Percentiles rank a stretch among this genome's conserved stretches.
phyloP scores from a whole-genome alignment of 2,329 filamentous ascomycete genomes.

The Anthostomella pinea region DNA sequence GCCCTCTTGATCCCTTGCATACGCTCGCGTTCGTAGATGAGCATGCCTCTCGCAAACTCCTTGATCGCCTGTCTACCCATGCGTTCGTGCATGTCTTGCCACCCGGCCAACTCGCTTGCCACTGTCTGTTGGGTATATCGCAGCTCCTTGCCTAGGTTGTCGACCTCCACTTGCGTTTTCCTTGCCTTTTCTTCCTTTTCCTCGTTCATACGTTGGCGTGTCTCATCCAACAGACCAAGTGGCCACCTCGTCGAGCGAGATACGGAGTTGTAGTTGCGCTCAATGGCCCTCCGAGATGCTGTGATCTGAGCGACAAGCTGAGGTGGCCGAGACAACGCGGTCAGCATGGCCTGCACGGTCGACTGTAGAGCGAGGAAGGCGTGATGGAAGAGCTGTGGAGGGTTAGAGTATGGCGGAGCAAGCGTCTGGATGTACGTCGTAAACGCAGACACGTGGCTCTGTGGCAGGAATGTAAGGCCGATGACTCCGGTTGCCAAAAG shows the following conservation, averaged over 20 bases:
- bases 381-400: conserved; percentile 70
- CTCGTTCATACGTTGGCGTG: conserved; percentile 74
- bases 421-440: conserved; percentile 67
- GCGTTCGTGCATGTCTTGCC: conserved; percentile 84
- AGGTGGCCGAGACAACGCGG: conserved; percentile 74
- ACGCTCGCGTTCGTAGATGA: conserved; percentile 75
- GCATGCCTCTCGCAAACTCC: conserved; percentile 72
- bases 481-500: conserved; percentile 52
- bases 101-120: conserved; percentile 84
- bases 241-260: conserved; percentile 77
- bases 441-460: conserved; percentile 66
- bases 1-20: conserved; percentile 79
- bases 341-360: conserved; percentile 78
- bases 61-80: conserved; percentile 72
- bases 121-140: conserved; percentile 92
- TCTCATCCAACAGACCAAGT: conserved; percentile 80
- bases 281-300: conserved; percentile 70
- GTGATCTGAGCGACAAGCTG: conserved; percentile 74
- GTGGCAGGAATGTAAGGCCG: conserved; percentile 65
- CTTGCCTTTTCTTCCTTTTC: conserved; percentile 80
- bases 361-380: conserved; percentile 76
- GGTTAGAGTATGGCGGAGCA: conserved; percentile 67
- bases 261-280: conserved; percentile 73
- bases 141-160: conserved; percentile 75
- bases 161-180: conserved; percentile 66